phyloP scores from a whole-genome alignment of 1,284 basidiomycete genomes.

The Inonotus obliquus region DNA sequence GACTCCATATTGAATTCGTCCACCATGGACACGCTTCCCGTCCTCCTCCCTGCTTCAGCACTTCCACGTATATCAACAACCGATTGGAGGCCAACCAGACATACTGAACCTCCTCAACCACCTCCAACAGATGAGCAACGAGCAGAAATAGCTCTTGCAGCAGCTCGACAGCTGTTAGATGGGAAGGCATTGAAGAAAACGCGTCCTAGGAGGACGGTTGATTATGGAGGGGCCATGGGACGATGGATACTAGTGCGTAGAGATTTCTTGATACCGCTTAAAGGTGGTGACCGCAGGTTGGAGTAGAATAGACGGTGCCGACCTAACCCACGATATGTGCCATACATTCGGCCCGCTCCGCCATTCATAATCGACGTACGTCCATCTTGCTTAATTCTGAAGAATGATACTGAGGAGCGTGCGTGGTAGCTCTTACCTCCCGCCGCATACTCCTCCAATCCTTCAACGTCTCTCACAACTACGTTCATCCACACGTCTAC shows the following conservation, averaged over 20 bases:
- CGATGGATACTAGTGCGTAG: constrained; percentile 74
- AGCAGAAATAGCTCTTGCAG: constrained; percentile 73
- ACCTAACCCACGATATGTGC: constrained; percentile 67
- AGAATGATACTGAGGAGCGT: constrained; percentile 14
- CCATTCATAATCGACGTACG: constrained; percentile 82
- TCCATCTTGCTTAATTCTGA: constrained; percentile 18
- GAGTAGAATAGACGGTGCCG: constrained; percentile 53
- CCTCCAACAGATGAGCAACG: constrained; percentile 75
- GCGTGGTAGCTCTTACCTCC: constrained; percentile 78
- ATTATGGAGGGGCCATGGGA: constrained; percentile 86
- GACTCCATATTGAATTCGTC: neutral
- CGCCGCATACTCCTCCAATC: constrained; percentile 83
- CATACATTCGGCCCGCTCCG: constrained; percentile 74
- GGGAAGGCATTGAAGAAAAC: constrained; percentile 84
- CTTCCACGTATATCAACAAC: constrained; percentile 4
- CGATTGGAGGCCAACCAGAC: constrained; percentile 40
- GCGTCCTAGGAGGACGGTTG: constrained; percentile 88
- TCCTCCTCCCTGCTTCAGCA: constrained; percentile 14
- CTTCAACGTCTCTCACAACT: constrained; percentile 88
- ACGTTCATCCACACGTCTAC: constrained; percentile 98
- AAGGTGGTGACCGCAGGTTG: neutral
- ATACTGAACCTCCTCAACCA: constrained; percentile 50
- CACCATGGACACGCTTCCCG: constrained; percentile 11
- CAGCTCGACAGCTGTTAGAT: constrained; percentile 60
- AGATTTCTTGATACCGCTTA: neutral